A percentile compares a stretch with the other conserved stretches of the same genome.
Conservation (phyloP, 164 flowering plant genomes). For the Tetrastigma voinierianum region DNA sequence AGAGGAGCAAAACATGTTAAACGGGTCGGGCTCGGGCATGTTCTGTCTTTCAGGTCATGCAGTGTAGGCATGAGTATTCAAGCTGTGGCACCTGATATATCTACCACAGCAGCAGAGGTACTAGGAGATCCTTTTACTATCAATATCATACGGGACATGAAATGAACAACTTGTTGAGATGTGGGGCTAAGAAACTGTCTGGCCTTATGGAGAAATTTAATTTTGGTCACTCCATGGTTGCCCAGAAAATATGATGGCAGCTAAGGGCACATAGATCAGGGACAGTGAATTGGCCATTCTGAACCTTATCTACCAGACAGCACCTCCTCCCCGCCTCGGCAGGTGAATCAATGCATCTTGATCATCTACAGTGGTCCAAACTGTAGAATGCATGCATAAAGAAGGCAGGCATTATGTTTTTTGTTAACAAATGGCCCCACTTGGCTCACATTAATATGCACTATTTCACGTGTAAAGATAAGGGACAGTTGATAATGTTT, state of each 20-base stretch:
- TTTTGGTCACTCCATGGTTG: too few relatives aligned
- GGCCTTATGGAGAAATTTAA: too few relatives aligned
- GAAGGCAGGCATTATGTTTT: neutral
- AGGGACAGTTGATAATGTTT: neutral
- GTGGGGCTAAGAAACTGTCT: too few relatives aligned
- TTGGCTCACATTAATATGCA: too few relatives aligned
- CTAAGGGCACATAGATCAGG: too few relatives aligned
- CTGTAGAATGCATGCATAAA: neutral
- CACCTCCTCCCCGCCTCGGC: neutral
- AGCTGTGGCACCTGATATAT: constrained; percentile 29
- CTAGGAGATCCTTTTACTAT: neutral
- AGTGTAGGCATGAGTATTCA: constrained; percentile 2
- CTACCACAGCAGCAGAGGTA: constrained; percentile 19
- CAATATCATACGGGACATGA: neutral
- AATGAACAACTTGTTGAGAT: too few relatives aligned
- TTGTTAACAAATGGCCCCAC: neutral
- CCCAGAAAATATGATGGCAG: too few relatives aligned
- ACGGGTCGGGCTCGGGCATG: constrained; percentile 1
- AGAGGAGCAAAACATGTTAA: constrained; percentile 6
- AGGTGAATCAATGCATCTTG: neutral
- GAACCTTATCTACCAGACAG: neutral
- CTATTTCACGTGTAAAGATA: too few relatives aligned
- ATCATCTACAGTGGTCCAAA: neutral
- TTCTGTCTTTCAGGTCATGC: neutral
- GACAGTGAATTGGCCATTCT: neutral